phyloP scores from a whole-genome alignment of 352 stramenopile species.

The Phytopythium chamaehyphon region DNA sequence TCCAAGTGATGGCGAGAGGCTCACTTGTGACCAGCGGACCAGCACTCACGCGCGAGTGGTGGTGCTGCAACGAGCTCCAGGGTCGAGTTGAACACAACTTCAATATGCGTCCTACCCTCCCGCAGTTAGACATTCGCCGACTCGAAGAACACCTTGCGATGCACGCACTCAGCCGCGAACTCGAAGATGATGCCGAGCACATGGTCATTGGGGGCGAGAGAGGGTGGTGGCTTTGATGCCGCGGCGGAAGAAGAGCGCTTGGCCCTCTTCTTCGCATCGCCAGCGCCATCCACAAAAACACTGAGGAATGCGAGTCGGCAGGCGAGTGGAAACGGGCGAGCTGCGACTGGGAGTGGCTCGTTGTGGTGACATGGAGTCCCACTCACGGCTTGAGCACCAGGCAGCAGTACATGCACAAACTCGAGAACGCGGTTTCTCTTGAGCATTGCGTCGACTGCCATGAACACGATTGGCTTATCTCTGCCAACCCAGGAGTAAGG shows the following conservation, averaged over 20 bases:
- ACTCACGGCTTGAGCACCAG: neutral
- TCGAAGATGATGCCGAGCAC: constrained; percentile 1
- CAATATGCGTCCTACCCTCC: too few relatives aligned
- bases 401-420: neutral
- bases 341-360: neutral
- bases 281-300: neutral
- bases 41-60: too few relatives aligned
- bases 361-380: neutral
- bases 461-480: neutral
- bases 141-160: neutral
- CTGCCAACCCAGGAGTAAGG: neutral
- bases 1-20: neutral
- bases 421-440: neutral
- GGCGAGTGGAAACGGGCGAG: neutral
- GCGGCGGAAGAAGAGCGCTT: neutral
- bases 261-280: neutral
- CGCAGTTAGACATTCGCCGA: too few relatives aligned
- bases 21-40: too few relatives aligned
- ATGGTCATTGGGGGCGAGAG: neutral
- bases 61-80: too few relatives aligned
- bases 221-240: neutral
- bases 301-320: neutral
- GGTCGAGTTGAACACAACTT: too few relatives aligned
- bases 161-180: neutral
- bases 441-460: neutral